A percentile compares a stretch with the other conserved stretches of the same genome.
These are phyloP conservation scores for Hypoxylon sp. DNA, from an alignment of 2,329 filamentous ascomycete genomes.

Conservation along the genomic window DNA sequence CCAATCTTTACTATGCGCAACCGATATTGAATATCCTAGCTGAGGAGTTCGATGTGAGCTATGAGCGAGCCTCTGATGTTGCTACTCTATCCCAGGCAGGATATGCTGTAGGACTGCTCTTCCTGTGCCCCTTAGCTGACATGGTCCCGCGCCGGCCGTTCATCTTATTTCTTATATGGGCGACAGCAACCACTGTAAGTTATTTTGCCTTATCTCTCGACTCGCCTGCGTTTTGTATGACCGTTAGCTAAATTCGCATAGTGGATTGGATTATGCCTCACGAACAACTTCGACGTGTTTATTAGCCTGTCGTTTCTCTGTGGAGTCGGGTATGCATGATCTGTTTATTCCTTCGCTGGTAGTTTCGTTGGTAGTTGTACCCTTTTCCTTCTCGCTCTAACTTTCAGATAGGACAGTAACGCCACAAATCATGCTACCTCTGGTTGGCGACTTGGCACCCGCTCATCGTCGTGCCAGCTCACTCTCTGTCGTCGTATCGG, in stretches of 20 bases:
- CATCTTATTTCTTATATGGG: conserved; percentile 71
- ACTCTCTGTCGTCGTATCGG: conserved; percentile 76
- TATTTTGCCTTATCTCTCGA: conserved; percentile 14
- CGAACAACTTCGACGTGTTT: conserved; percentile 71
- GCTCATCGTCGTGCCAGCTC: conserved; percentile 72
- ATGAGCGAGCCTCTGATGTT: conserved; percentile 71
- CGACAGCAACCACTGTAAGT: conserved; percentile 73
- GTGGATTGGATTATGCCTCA: conserved; percentile 75
- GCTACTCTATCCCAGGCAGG: conserved; percentile 79
- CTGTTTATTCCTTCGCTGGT: conserved; percentile 59
- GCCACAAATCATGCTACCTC: conserved; percentile 75
- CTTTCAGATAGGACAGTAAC: conserved; percentile 52
- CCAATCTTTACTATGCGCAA: conserved; percentile 79
- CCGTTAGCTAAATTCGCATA: conserved; percentile 38
- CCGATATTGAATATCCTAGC: conserved; percentile 78
- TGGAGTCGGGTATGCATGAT: conserved; percentile 61
- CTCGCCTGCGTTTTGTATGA: too few species aligned
- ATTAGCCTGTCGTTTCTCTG: conserved; percentile 74
- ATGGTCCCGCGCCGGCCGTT: conserved; percentile 71
- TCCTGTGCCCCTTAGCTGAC: conserved; percentile 77
- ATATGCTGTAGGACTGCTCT: conserved; percentile 75
- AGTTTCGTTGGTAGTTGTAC: background rate
- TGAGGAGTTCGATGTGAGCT: conserved; percentile 72
- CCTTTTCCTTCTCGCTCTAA: conserved; percentile 48
- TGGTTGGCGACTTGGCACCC: conserved; percentile 78